Base-by-base conservation (phyloP, 1,284 basidiomycete species). In the Cutaneotrichosporon sp. region DNA sequence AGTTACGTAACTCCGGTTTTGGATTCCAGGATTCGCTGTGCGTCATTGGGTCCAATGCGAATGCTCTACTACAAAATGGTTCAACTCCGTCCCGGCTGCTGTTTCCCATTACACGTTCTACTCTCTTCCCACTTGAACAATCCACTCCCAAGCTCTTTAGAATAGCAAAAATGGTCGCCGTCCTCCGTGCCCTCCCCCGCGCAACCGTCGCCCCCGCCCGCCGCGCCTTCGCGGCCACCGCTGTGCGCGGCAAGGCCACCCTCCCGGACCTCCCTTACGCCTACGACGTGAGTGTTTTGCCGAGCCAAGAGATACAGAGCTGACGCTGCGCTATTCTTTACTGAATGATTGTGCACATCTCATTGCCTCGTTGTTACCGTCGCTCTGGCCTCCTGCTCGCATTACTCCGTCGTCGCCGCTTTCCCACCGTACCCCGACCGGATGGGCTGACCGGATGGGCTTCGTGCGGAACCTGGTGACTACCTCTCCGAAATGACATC, bases 241-340 rank as follows among this genome's bases (percentile, higher is more conserved):
- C 51, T 8, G 85, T 86, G 25, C 62, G 69, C 43, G 33, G 41
- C 24, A 69, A 74, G 60, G 71, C 74, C 61, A 72, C 74, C 29
- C 84, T 97, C 49, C 93, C 92, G 35, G 79, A 86, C 59, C 81
- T 98, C 39, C 90, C 92, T 27, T 98, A 97, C 77, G 79, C 80
- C 26, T 97, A 97, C 78, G 82, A 94, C 78, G 88, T 86, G 61
- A 61, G 84, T 74, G 32, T 27, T 60, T 45, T 22, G 12, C 22
- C 42, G 27, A 44, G 29, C 38, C 26, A 11, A 25, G 39, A 25
- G 22, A 12, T 7, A n/a, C 39, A 1, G 4, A 42, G 14, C 42
- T 27, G 42, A 20, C 16, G 20, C 33, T 46, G 45, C 27, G n/a
- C 24, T 37, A 12, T 31, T 32, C 25, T 24, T 35, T n/a, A 4